These are phyloP conservation scores for Heterobasidion annosum DNA, from an alignment of 1,284 basidiomycete species.

Conservation along the genomic window DNA sequence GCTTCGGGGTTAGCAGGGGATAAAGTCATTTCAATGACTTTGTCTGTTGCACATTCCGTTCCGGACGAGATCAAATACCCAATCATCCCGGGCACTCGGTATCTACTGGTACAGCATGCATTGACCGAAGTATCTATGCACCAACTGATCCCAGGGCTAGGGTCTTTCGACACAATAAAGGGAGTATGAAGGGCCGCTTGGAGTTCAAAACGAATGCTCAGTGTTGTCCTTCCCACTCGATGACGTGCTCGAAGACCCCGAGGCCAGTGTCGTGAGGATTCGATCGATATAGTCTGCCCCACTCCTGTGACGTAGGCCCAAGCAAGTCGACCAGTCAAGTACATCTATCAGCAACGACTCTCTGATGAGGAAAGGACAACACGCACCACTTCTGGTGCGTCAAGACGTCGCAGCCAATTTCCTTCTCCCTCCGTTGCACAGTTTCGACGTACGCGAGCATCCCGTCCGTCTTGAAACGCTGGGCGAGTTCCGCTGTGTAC, in stretches of 20 bases:
- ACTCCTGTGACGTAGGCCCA: conserved; percentile 38
- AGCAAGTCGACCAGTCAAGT: not conserved
- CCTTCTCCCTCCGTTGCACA: conserved; percentile 82
- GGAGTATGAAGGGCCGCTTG: too few species aligned
- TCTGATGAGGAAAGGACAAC: not conserved
- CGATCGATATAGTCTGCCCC: conserved; percentile 84
- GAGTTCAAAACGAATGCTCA: conserved; percentile 62
- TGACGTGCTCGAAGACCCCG: conserved; percentile 77
- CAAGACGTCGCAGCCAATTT: conserved; percentile 87
- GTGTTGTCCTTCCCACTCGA: conserved; percentile 78
- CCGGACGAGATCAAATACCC: too few species aligned
- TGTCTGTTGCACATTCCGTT: too few species aligned
- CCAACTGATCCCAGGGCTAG: too few species aligned
- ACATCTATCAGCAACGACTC: not conserved
- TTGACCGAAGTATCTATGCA: too few species aligned
- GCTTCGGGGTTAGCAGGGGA: too few species aligned
- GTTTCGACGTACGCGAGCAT: conserved; percentile 86
- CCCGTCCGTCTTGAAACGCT: conserved; percentile 72
- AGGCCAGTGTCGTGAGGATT: conserved; percentile 69
- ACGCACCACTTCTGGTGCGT: conserved; percentile 84
- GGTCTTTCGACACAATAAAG: too few species aligned
- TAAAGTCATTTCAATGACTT: too few species aligned
- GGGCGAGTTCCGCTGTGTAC: conserved; percentile 62
- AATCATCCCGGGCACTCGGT: too few species aligned
- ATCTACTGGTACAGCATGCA: too few species aligned